Conservation (phyloP, 352 stramenopile genomes). For the Chrysophaeum taylorii region DNA sequence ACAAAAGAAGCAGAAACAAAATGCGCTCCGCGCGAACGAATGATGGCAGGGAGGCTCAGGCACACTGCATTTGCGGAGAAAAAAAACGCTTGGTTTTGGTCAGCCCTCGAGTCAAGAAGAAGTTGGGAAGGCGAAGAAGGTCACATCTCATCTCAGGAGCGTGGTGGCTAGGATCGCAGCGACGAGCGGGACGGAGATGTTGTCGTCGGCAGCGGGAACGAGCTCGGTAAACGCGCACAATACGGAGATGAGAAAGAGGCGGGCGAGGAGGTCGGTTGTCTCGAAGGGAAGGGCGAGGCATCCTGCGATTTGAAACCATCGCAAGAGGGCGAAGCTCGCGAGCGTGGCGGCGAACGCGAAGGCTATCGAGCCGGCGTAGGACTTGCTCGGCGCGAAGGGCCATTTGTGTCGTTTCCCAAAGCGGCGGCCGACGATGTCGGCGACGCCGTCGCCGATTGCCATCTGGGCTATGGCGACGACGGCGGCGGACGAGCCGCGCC, state of each 20-base stretch:
- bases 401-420: constrained; percentile 42
- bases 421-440: constrained; percentile 53
- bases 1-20: no score
- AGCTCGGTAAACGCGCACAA: constrained; percentile 51
- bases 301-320: constrained; percentile 37
- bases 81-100: no score
- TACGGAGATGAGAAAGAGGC: constrained; percentile 34
- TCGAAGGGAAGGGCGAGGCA: constrained; percentile 23
- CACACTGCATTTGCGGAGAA: no score
- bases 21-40: no score
- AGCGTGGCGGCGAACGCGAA: constrained; percentile 43
- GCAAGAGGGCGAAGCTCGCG: constrained; percentile 35
- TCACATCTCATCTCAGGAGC: no score
- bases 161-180: constrained; percentile 35
- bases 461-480: constrained; percentile 46
- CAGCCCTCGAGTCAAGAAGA: no score
- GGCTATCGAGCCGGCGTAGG: constrained; percentile 42
- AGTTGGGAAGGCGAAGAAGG: no score
- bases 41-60: no score
- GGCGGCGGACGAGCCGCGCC: constrained; percentile 39
- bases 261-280: constrained; percentile 21
- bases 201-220: constrained; percentile 52
- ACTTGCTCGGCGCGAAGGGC: constrained; percentile 41
- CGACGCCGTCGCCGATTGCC: constrained; percentile 56
- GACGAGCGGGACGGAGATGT: constrained; percentile 53